These are phyloP conservation scores for Persicaria tinctoria DNA, from an alignment of 148 eudicot genomes.

Conservation along the genomic window DNA sequence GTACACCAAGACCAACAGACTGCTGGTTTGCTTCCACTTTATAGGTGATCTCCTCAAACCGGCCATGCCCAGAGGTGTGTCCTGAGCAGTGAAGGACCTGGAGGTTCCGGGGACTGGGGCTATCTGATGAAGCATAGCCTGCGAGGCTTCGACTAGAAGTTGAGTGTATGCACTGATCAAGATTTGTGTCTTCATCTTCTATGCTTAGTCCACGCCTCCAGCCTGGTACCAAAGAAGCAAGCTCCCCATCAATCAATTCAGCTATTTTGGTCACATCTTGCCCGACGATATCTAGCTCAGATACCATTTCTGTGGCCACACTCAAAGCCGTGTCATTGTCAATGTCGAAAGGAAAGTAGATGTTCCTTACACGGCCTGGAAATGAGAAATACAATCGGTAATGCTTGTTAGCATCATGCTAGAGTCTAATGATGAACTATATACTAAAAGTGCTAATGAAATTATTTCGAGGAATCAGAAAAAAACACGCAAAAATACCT, in stretches of 20 bases:
- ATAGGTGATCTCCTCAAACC: slow-evolving; percentile 78
- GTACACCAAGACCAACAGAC: slow-evolving; percentile 23
- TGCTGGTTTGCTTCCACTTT: slow-evolving; percentile 34
- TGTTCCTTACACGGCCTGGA: slow-evolving; percentile 68
- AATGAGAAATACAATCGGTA: background rate
- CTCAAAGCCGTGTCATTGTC: slow-evolving; percentile 64
- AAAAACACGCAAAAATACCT: slow-evolving; percentile 26
- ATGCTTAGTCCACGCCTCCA: slow-evolving; percentile 31
- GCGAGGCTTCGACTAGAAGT: slow-evolving; percentile 26
- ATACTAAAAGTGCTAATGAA: background rate
- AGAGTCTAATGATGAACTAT: slow-evolving; percentile 3
- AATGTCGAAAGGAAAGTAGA: slow-evolving; percentile 73
- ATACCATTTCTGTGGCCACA: slow-evolving; percentile 78
- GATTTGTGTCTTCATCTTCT: slow-evolving; percentile 23
- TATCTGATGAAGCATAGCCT: slow-evolving; percentile 29
- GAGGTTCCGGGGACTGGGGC: slow-evolving; percentile 21
- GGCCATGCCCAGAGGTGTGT: slow-evolving; percentile 55
- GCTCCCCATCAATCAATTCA: slow-evolving; percentile 68
- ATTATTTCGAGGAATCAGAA: background rate
- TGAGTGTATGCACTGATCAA: slow-evolving; percentile 24
- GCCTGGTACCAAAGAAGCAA: slow-evolving; percentile 50
- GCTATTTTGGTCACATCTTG: slow-evolving; percentile 66
- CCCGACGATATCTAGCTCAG: slow-evolving; percentile 61
- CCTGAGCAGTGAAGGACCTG: slow-evolving; percentile 40
- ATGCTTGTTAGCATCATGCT: background rate